phyloP scores from a whole-genome alignment of 2,329 filamentous ascomycete species.

The Mycocentrospora acerina region DNA sequence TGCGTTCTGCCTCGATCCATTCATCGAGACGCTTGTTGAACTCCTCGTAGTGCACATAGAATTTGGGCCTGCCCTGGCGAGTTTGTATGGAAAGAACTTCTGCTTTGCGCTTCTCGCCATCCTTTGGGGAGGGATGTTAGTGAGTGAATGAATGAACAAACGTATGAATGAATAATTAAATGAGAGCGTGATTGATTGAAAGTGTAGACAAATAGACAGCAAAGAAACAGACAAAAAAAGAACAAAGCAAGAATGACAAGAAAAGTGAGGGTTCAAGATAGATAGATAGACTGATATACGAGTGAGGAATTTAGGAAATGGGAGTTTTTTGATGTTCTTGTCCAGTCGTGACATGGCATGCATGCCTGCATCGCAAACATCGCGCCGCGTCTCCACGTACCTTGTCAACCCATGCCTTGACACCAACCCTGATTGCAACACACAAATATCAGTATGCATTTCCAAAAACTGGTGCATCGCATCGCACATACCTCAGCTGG shows the following conservation, averaged over 20 bases:
- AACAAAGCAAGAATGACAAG: not conserved
- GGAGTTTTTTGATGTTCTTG: conserved; percentile 12
- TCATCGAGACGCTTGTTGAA: conserved; percentile 92
- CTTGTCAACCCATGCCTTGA: conserved; percentile 69
- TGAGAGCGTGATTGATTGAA: too few species aligned
- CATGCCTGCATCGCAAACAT: conserved; percentile 4
- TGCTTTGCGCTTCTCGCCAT: conserved; percentile 84
- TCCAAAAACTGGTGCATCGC: conserved; percentile 22
- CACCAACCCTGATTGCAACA: conserved; percentile 57
- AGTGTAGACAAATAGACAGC: not conserved
- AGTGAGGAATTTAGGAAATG: not conserved
- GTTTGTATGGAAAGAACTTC: conserved; percentile 95
- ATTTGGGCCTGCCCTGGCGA: conserved; percentile 82
- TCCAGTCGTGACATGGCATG: not conserved
- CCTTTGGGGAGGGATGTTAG: conserved; percentile 50
- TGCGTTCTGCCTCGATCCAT: conserved; percentile 81
- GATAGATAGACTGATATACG: not conserved
- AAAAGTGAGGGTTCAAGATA: not conserved
- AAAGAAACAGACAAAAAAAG: not conserved
- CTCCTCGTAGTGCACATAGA: conserved; percentile 97
- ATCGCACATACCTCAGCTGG: conserved; percentile 68
- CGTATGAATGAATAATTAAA: too few species aligned
- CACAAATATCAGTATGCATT: conserved; percentile 36
- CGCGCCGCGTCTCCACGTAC: conserved; percentile 48
- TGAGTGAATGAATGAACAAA: not conserved